Base-by-base conservation (phyloP, 1,284 basidiomycete species). In the Trichosporon sp. region DNA sequence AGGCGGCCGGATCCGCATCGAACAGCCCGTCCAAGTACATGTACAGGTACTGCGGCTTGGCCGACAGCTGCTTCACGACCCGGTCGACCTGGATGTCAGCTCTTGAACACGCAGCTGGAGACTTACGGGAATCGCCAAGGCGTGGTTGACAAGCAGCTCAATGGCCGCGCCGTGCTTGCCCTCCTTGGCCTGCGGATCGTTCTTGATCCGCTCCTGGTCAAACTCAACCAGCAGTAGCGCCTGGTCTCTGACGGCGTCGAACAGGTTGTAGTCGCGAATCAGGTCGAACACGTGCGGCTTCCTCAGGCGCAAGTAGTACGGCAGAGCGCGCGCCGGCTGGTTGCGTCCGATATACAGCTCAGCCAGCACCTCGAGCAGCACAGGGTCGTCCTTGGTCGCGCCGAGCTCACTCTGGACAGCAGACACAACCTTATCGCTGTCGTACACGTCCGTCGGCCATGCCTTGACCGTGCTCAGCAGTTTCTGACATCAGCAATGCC, bases 241-340 rank as follows among this genome's bases (percentile, higher is more conserved):
- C 81, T 97, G 94, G 77, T 98, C 94, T 78, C 94, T 91, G 1
- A 99, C 92, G 56, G 93, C 93, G 23, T 93, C 93, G 82, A 98
- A 98, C 1, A 99, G 86, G 75, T 97, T 97, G 80, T 98, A 87
- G 68, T 98, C 93, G 56, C 91, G 87, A 73, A 99, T 98, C 66
- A 99, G 89, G 73, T 95, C 91, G 79, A 99, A 98, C 1, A 98
- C 95, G 74, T 93, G 91, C 2, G 93, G 89, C 64, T 91, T 87
- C 9, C 95, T 89, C 13, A 99, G 85, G 2, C 92, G 88, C 11
- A 99, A 86, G 83, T 91, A 93, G 84, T 90, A 98, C 0, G 92
- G 91, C 1, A 99, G 84, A 0, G 96, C 97, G 83, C 96, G 95
- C 27, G 92, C 94, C 0, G 93, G 93, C 83, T 98, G 95, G 2